These are phyloP conservation scores for Rosellinia necatrix DNA, from an alignment of 2,329 filamentous ascomycete genomes.

Conservation along the genomic window DNA sequence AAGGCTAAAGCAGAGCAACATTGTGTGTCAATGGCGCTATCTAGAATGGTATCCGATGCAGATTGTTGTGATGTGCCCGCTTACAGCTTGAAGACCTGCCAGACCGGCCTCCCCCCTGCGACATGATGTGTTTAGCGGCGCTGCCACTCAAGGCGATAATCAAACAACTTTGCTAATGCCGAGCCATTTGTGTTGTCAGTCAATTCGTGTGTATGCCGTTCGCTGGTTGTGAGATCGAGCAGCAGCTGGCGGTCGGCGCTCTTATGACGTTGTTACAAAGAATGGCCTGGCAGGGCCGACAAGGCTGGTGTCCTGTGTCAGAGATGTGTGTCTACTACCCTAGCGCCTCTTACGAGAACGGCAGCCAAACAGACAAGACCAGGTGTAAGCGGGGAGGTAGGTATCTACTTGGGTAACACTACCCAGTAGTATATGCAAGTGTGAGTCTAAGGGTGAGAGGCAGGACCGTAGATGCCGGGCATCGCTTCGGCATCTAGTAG, in stretches of 20 bases:
- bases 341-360: too few species aligned
- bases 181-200: conserved; percentile 19
- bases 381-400: too few species aligned
- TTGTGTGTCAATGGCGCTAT: neutral
- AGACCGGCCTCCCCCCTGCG: conserved; percentile 25
- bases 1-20: conserved; percentile 57
- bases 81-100: conserved; percentile 37
- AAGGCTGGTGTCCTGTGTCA: too few species aligned
- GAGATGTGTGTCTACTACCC: too few species aligned
- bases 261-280: conserved; percentile 14
- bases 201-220: neutral
- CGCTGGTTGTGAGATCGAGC: conserved; percentile 1
- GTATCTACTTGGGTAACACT: too few species aligned
- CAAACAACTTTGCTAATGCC: conserved; percentile 11
- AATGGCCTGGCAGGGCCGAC: too few species aligned
- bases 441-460: conserved; percentile 4
- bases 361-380: too few species aligned
- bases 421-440: neutral
- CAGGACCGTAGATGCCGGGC: too few species aligned
- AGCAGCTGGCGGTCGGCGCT: neutral
- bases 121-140: conserved; percentile 28
- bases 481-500: neutral
- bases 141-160: conserved; percentile 17
- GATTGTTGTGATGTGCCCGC: too few species aligned
- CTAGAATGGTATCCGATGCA: neutral